These are phyloP conservation scores for Anethum foeniculum DNA, from an alignment of 140 eudicot genomes.

Conservation along the genomic window DNA sequence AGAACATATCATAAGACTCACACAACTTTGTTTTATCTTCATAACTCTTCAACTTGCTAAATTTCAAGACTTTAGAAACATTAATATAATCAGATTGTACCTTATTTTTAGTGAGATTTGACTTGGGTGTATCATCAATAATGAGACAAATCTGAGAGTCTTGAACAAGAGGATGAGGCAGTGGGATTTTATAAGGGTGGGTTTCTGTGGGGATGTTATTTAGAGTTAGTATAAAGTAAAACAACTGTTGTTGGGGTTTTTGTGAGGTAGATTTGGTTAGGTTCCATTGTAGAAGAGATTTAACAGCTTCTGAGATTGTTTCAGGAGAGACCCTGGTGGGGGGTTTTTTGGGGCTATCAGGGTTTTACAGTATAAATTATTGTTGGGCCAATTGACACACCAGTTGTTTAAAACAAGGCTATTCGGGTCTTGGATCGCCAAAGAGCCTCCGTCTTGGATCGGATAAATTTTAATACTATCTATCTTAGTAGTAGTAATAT, in stretches of 20 bases:
- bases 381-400: not conserved
- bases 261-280: not conserved
- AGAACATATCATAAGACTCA: slow-evolving; percentile 59
- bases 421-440: no score
- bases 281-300: slow-evolving; percentile 4
- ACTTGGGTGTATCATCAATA: slow-evolving; percentile 57
- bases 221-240: slow-evolving; percentile 61
- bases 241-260: slow-evolving; percentile 43
- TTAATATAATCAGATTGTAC: slow-evolving; percentile 32
- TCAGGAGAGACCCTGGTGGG: not conserved
- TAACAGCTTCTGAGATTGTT: not conserved
- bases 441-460: no score
- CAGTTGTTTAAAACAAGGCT: no score
- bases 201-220: slow-evolving; percentile 58
- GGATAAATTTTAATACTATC: no score
- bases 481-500: no score
- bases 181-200: slow-evolving; percentile 52
- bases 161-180: slow-evolving; percentile 45
- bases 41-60: slow-evolving; percentile 49
- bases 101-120: slow-evolving; percentile 40
- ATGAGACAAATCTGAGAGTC: slow-evolving; percentile 45
- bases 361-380: not conserved
- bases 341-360: not conserved
- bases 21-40: slow-evolving; percentile 68
- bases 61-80: slow-evolving; percentile 49